A percentile compares a stretch with the other conserved stretches of the same genome.
Evolutionary conservation across 306 rosid species (phyloP).

Genomic region (Quercus rubra): DNA sequence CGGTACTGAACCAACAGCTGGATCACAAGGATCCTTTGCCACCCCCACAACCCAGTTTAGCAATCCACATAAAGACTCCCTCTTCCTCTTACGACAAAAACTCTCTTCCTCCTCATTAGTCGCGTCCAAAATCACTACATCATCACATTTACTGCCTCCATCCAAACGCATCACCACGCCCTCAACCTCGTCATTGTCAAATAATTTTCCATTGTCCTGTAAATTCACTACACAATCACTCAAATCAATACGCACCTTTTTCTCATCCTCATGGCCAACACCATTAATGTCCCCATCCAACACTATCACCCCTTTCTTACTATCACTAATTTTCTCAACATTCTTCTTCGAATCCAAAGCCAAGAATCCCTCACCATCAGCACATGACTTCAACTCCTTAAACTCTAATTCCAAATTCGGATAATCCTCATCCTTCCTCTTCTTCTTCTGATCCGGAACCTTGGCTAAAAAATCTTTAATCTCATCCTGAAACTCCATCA

Average conservation of each 20-base stretch:
- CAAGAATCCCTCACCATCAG: neutral
- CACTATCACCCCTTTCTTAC: neutral
- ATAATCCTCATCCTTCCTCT: conserved; percentile 13
- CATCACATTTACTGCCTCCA: conserved; percentile 22
- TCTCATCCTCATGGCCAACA: neutral
- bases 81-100: conserved; percentile 33
- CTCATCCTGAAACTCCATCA: conserved; percentile 52
- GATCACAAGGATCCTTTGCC: conserved; percentile 67
- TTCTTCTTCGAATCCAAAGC: neutral
- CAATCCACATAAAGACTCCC: conserved; percentile 37
- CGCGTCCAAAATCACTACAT: conserved; percentile 32
- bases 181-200: conserved; percentile 11
- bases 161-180: conserved; percentile 19
- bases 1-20: conserved; percentile 49
- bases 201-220: neutral
- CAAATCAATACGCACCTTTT: neutral
- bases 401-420: neutral
- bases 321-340: neutral
- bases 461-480: conserved; percentile 25
- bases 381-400: conserved; percentile 7
- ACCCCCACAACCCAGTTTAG: conserved; percentile 46
- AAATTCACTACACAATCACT: conserved; percentile 10
- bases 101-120: conserved; percentile 22
- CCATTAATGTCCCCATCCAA: conserved; percentile 1
- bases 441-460: conserved; percentile 22